Percentiles rank a stretch among this genome's conserved stretches.
Evolutionary conservation across 805 yeast species (phyloP).

Genomic region (Teunomyces cretensis): DNA sequence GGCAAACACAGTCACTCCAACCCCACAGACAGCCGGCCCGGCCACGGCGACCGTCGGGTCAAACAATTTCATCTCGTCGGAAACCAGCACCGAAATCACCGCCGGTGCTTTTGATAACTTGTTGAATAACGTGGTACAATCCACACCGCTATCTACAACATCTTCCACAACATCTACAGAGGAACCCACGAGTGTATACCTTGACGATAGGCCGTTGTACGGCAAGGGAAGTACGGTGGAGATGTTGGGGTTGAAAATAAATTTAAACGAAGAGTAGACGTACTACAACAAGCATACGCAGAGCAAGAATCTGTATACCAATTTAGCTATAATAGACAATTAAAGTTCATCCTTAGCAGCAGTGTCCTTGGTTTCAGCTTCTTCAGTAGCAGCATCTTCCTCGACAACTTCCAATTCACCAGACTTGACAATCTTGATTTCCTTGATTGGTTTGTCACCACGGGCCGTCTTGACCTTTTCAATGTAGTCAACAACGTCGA

Average conservation of each 20-base stretch:
- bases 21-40: constrained; percentile 17
- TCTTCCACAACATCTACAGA: constrained; percentile 11
- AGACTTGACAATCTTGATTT: constrained; percentile 61
- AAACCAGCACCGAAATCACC: constrained; percentile 22
- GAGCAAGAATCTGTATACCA: neutral
- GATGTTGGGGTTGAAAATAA: constrained; percentile 31
- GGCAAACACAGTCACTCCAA: constrained; percentile 4
- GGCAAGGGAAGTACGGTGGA: constrained; percentile 42
- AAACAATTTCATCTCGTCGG: constrained; percentile 6
- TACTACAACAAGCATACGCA: neutral
- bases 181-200: constrained; percentile 23
- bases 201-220: constrained; percentile 39
- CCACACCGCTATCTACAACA: constrained; percentile 2
- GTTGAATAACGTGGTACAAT: constrained; percentile 23
- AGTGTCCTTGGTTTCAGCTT: constrained; percentile 1
- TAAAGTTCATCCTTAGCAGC: constrained; percentile 30
- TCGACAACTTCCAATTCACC: constrained; percentile 59
- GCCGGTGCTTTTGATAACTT: constrained; percentile 32
- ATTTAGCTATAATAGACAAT: constrained; percentile 1
- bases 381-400: constrained; percentile 10
- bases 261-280: constrained; percentile 9
- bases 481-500: constrained; percentile 74
- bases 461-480: constrained; percentile 68
- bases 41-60: constrained; percentile 12
- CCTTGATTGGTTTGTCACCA: constrained; percentile 71